Evolutionary conservation across 202 grass and related monocot genomes (phyloP), one percentile per base, ranked within the genome.

Genomic region (Panicum hallii): DNA sequence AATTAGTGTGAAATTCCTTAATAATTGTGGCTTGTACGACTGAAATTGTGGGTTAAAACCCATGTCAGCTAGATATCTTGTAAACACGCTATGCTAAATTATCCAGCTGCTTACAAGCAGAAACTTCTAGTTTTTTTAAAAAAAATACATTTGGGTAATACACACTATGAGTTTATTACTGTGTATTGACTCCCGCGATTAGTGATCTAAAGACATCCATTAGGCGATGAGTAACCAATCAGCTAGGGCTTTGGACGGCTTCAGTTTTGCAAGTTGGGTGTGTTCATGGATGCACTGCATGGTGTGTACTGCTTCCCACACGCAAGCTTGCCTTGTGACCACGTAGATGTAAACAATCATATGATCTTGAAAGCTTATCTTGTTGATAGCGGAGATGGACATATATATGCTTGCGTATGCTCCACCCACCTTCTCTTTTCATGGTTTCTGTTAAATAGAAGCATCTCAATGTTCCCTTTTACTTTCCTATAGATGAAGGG

Each of bases 331-430:
- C 45, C 14, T 79, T 64, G 67, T 79, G 67, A 62, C 45, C n/a
- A 19, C 12, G 16, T 53, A 7, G 52, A 86, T 41, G 45, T 73
- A 14, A 63, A 55, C 44, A 86, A 61, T 52, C 30, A 72, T 32
- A 65, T 54, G 20, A 64, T 15, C 55, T 63, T 53, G 57, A 72
- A 72, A 79, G 49, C 32, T 85, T 52, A 77, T 72, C 77, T 65
- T 58, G 70, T 85, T 83, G 87, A 84, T 64, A 5, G 17, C 74
- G 72, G 57, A 69, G 50, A 90, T 90, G 81, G 68, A 70, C 52
- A 90, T 65, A 88, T 85, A 90, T 65, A 88, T 85, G 67, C 67
- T 80, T 70, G 72, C 50, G 16, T 85, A 82, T 86, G 72, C 91
- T 79, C 91, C n/a, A n/a, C n/a, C n/a, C n/a, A n/a, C n/a, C n/a